Conservation (phyloP, 2,329 filamentous ascomycete species). For the Myriosclerotinia duriaeana region DNA sequence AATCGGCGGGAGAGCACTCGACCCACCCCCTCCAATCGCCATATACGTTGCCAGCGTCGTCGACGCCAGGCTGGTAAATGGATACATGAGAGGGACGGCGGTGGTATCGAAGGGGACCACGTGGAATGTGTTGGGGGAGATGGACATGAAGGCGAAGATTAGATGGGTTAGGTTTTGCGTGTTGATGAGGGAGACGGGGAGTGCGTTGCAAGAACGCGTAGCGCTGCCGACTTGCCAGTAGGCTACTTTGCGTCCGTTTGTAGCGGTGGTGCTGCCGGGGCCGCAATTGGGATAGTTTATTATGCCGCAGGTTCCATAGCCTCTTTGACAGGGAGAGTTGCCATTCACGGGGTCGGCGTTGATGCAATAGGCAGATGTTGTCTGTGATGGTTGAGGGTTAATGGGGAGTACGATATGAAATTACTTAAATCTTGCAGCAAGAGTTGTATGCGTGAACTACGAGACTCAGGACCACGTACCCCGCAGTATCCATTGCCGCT, state of each 20-base stretch:
- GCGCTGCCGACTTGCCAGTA: slow-evolving; percentile 19
- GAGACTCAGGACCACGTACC: not conserved
- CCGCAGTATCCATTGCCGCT: slow-evolving; percentile 22
- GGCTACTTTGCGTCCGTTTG: slow-evolving; percentile 3
- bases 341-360: slow-evolving; percentile 19
- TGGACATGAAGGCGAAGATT: slow-evolving; percentile 46
- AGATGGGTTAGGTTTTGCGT: slow-evolving; percentile 40
- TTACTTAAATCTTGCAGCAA: not conserved
- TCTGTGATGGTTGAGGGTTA: not conserved
- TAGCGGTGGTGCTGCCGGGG: slow-evolving; percentile 3
- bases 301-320: slow-evolving; percentile 1
- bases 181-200: slow-evolving; percentile 41
- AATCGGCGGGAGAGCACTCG: slow-evolving; percentile 31
- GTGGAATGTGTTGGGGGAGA: slow-evolving; percentile 43
- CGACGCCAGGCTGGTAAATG: slow-evolving; percentile 41
- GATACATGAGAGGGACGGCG: slow-evolving; percentile 29
- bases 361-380: slow-evolving; percentile 20
- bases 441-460: no score
- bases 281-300: slow-evolving; percentile 16
- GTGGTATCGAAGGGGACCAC: slow-evolving; percentile 36
- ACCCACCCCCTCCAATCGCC: slow-evolving; percentile 43
- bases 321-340: slow-evolving; percentile 7
- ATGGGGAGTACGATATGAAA: not conserved
- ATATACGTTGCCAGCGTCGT: slow-evolving; percentile 41
- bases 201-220: slow-evolving; percentile 38